Evolutionary conservation across 164 flowering plant species (phyloP).

Genomic region (Magnolia kwangsiensis): DNA sequence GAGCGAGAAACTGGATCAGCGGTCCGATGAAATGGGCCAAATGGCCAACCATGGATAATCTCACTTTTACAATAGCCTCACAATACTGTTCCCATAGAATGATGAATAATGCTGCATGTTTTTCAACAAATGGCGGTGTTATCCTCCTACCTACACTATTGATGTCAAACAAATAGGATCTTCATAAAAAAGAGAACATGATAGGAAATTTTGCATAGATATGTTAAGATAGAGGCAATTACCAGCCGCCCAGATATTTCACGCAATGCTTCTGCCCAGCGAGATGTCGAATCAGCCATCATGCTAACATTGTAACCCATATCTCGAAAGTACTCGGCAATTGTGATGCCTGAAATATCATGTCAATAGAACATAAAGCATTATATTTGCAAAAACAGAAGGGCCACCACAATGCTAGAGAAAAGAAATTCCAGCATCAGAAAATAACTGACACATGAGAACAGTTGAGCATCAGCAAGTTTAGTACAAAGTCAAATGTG

Average conservation of each 20-base stretch:
- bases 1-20: too few species aligned
- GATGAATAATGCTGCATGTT: too few species aligned
- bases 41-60: too few species aligned
- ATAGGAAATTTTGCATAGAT: too few species aligned
- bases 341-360: conserved; percentile 15
- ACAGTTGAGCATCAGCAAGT: neutral
- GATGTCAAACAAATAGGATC: too few species aligned
- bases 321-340: conserved; percentile 50
- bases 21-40: too few species aligned
- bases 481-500: neutral
- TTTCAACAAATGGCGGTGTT: too few species aligned
- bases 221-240: conserved; percentile 1
- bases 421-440: neutral
- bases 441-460: neutral
- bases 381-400: neutral
- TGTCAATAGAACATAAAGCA: neutral
- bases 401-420: neutral
- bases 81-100: too few species aligned
- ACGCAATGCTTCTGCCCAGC: conserved; percentile 99
- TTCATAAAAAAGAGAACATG: too few species aligned
- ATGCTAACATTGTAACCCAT: conserved; percentile 62
- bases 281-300: conserved; percentile 99
- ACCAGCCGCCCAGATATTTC: conserved; percentile 99
- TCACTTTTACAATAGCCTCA: too few species aligned
- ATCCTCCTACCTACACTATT: too few species aligned